phyloP scores from a whole-genome alignment of 257 asterid species.

The Fraxinus pennsylvanica region DNA sequence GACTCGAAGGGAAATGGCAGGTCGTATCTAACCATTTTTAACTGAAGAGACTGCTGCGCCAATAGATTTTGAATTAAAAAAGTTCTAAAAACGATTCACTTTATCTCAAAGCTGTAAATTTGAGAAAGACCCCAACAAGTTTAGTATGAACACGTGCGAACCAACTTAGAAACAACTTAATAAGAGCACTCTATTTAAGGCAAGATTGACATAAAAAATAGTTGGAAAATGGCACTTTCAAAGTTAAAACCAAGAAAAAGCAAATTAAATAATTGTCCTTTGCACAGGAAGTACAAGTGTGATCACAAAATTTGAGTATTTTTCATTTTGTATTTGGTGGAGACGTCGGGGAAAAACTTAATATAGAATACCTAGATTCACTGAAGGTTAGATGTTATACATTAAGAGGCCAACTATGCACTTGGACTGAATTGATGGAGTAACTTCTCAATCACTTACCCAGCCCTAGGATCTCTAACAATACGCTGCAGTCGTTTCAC shows the following conservation, averaged over 20 bases:
- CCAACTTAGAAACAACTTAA: not conserved
- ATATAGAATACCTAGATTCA: not conserved
- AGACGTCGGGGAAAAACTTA: not conserved
- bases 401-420: not conserved
- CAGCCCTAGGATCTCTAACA: constrained; percentile 97
- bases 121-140: not conserved
- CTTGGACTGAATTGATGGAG: constrained; percentile 10
- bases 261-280: not conserved
- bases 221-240: not conserved
- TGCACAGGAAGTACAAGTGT: not conserved
- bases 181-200: not conserved
- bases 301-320: not conserved
- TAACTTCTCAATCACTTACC: constrained; percentile 49
- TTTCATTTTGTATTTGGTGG: not conserved
- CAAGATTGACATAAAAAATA: not conserved
- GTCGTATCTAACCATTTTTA: not conserved
- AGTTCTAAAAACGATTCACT: not conserved
- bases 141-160: not conserved
- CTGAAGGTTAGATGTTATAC: not conserved
- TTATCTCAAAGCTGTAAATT: not conserved
- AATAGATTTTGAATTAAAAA: not conserved
- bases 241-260: not conserved
- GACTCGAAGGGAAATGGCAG: not conserved
- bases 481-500: constrained; percentile 85
- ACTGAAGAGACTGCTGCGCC: not conserved